phyloP scores from a whole-genome alignment of 768 basidiomycete genomes.

The Suillus sp. region DNA sequence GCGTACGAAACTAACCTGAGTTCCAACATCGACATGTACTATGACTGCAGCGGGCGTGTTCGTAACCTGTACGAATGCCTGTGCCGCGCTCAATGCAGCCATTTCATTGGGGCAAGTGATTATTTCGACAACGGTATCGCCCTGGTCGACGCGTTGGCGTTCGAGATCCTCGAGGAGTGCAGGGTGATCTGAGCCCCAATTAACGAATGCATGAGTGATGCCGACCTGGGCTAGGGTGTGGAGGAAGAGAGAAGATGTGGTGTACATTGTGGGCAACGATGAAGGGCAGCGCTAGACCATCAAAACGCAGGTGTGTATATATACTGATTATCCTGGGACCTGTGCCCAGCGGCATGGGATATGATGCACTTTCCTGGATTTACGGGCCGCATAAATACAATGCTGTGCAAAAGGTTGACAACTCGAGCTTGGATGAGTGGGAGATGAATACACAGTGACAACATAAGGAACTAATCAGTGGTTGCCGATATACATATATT shows the following conservation, averaged over 20 bases:
- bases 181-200: constrained; percentile 80
- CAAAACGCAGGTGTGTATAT: background rate
- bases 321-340: constrained; percentile 1
- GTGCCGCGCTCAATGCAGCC: constrained; percentile 73
- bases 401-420: background rate
- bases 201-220: constrained; percentile 70
- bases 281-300: background rate
- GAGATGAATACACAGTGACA: constrained; percentile 1
- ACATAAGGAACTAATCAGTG: background rate
- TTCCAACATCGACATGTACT: constrained; percentile 74
- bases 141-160: constrained; percentile 45
- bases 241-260: constrained; percentile 64
- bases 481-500: background rate
- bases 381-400: background rate
- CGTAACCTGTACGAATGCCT: constrained; percentile 67
- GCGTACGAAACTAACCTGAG: constrained; percentile 45
- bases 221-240: constrained; percentile 55
- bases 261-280: constrained; percentile 42
- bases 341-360: background rate
- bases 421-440: background rate
- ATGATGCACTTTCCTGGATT: background rate
- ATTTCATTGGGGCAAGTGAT: constrained; percentile 77
- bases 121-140: constrained; percentile 47
- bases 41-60: constrained; percentile 72
- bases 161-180: constrained; percentile 70